Percentiles rank a stretch among this genome's conserved stretches.
Evolutionary conservation across 305 asterid species (phyloP).

Genomic region (Striga hermonthica): DNA sequence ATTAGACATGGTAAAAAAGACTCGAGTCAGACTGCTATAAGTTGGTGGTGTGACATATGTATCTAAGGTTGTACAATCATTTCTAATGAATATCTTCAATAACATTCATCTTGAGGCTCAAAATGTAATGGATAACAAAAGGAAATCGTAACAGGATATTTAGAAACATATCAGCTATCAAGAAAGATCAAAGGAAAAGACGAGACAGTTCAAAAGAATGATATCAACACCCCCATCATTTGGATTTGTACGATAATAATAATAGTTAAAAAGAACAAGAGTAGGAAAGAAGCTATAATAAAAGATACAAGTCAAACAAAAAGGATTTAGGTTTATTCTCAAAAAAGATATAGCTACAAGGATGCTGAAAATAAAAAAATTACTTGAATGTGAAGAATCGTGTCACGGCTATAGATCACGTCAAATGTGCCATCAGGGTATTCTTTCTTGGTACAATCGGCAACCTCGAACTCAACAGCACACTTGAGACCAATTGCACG

Average conservation of each 20-base stretch:
- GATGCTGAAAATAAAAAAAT: constrained; percentile 19
- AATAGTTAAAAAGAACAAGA: not conserved
- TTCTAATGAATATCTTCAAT: too few relatives aligned
- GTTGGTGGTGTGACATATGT: too few relatives aligned
- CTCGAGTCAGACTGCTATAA: too few relatives aligned
- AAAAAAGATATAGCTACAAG: not conserved
- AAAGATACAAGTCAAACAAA: not conserved
- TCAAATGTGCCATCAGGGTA: constrained; percentile 76
- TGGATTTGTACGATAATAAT: not conserved
- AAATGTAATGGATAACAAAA: too few relatives aligned
- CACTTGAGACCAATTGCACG: constrained; percentile 82
- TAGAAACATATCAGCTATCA: too few relatives aligned
- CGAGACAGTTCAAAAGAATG: too few relatives aligned
- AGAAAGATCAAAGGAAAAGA: too few relatives aligned
- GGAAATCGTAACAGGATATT: too few relatives aligned
- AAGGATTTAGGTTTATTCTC: too few relatives aligned
- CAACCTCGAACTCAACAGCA: constrained; percentile 96
- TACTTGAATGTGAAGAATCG: constrained; percentile 96
- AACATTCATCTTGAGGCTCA: too few relatives aligned
- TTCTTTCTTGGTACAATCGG: constrained; percentile 90
- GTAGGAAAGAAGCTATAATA: not conserved
- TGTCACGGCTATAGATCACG: constrained; percentile 92
- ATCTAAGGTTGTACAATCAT: too few relatives aligned
- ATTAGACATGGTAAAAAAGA: not conserved
- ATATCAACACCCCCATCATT: too few relatives aligned